Base-by-base conservation (phyloP, 106 monocot species). In the Chionographis japonica region DNA sequence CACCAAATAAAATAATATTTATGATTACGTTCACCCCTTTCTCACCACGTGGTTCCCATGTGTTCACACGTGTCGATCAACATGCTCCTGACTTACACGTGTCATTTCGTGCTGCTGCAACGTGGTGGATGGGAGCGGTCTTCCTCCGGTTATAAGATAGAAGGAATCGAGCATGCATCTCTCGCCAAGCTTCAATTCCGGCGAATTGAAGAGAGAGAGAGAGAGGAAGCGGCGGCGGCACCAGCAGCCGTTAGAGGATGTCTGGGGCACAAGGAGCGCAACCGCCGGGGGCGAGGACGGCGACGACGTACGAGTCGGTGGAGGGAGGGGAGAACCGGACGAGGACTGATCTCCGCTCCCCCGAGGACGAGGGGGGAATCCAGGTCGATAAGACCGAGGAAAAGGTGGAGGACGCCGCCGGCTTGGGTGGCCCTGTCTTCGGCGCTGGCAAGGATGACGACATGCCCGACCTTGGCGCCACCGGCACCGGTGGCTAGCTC, bases 231-330 rank as follows among this genome's bases (percentile, higher is more conserved):
- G 9, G n/a, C 0, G 9, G n/a, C 27, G 27, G 27, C 27, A 27
- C 27, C 27, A 27, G 27, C 1, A 27, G 27, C 27, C 1, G 27
- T 1, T 27, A n/a, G 40, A n/a, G 8, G 15, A 87, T 87, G 87
- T 83, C 87, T 14, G 87, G 83, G 14, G 87, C 87, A 35, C 87
- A 83, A 66, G 87, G 87, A n/a, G 87, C 83, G 14, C 73, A 79
- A 60, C 83, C 87, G 49, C 59, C 54, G 66, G 87, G 80, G 20
- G 70, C 76, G 37, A 14, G 41, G 17, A 87, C 87, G 35, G 70
- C 87, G 56, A 83, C 87, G 69, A 83, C 87, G 8, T 87, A 87
- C 77, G 70, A 80, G 66, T 77, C 87, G 43, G 68, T 65, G 37
- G 39, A 53, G 14, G 69, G 73, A 38, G 80, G 80, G 10, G 72